These are phyloP conservation scores for Fusarium metavorans DNA, from an alignment of 2,329 filamentous ascomycete genomes.

Conservation along the genomic window DNA sequence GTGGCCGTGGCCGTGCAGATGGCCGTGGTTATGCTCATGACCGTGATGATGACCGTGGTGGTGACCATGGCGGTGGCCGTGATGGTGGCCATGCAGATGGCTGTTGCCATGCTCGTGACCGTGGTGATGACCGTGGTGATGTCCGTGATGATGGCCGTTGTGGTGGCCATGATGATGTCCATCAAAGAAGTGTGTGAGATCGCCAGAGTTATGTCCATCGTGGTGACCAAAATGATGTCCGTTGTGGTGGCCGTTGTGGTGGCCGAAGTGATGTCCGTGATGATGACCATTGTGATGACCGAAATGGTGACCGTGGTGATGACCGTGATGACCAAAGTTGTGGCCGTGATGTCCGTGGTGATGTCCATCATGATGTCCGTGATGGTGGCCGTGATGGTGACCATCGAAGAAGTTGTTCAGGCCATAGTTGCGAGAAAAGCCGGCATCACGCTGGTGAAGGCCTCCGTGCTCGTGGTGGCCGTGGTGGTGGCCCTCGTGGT, in stretches of 20 bases:
- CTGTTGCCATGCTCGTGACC: background rate
- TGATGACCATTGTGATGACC: background rate
- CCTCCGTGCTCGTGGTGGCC: background rate
- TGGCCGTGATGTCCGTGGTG: background rate
- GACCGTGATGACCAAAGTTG: background rate
- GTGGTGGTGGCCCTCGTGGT: background rate
- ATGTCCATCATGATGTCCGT: background rate
- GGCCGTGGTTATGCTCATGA: background rate
- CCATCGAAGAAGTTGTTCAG: constrained; percentile 11
- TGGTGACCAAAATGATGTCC: background rate
- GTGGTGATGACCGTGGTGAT: background rate
- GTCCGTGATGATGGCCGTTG: background rate
- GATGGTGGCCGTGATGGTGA: background rate
- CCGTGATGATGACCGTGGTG: background rate
- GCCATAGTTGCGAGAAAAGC: background rate
- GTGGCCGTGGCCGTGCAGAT: background rate
- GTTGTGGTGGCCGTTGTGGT: background rate
- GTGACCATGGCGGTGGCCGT: background rate
- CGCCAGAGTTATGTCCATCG: background rate
- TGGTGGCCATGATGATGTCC: constrained; percentile 2
- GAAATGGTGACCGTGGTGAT: background rate
- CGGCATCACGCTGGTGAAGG: background rate
- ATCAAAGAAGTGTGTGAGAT: background rate
- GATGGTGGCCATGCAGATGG: background rate
- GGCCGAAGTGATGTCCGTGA: background rate